Conservation (phyloP, 106 monocot species). For the Apostasia shenzhenica region DNA sequence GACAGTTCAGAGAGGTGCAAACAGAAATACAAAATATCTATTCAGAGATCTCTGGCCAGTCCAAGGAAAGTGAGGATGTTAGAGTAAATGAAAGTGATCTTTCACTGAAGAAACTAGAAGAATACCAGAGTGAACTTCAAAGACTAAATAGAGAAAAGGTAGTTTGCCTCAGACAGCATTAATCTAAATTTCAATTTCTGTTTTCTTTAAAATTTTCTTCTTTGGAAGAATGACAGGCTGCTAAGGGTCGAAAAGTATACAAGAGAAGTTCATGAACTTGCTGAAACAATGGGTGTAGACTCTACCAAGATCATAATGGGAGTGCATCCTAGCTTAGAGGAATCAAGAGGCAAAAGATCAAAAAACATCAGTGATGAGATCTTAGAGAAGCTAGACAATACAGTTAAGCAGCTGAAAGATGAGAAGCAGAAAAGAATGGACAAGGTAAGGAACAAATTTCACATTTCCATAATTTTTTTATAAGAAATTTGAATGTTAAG, state of each 20-base stretch:
- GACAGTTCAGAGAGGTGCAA: conserved; percentile 42
- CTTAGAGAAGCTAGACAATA: conserved; percentile 33
- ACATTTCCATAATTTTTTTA: too few species aligned
- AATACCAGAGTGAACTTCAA: conserved; percentile 50
- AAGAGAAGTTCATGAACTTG: conserved; percentile 28
- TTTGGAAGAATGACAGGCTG: conserved; percentile 39
- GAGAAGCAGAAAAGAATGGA: conserved; percentile 51
- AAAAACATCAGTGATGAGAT: conserved; percentile 53
- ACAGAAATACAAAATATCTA: conserved; percentile 50
- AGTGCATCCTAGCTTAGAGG: conserved; percentile 40
- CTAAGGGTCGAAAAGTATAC: conserved; percentile 36
- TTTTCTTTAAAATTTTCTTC: neutral
- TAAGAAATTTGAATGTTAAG: too few species aligned
- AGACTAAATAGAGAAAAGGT: conserved; percentile 64
- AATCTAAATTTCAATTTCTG: neutral
- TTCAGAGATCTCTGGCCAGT: conserved; percentile 43
- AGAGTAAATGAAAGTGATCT: conserved; percentile 50
- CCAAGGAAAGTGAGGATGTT: conserved; percentile 13
- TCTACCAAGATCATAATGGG: conserved; percentile 35
- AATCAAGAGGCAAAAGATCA: conserved; percentile 17
- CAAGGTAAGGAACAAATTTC: conserved; percentile 25
- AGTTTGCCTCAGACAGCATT: neutral
- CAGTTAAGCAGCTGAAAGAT: conserved; percentile 42
- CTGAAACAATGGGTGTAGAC: conserved; percentile 57
- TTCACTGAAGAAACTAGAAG: conserved; percentile 63